A percentile compares a stretch with the other conserved stretches of the same genome.
phyloP scores from a whole-genome alignment of 2,329 filamentous ascomycete genomes.

The Fusarium scirpi region DNA sequence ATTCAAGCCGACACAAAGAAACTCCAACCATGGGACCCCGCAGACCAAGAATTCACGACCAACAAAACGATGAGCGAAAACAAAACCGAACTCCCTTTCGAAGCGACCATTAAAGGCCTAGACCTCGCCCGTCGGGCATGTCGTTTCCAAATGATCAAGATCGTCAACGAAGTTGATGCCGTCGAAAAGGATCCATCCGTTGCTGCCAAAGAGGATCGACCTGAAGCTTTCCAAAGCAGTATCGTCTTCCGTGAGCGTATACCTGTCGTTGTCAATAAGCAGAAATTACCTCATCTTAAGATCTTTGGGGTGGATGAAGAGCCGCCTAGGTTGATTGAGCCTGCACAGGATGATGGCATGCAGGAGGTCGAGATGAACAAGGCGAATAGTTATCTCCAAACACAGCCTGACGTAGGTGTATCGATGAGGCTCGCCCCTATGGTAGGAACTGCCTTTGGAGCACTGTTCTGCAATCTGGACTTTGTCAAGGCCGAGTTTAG shows the following conservation, averaged over 20 bases:
- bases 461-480: constrained; percentile 1
- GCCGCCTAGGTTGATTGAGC: neutral
- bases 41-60: too few species aligned
- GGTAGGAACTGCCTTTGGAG: neutral
- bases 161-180: neutral
- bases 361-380: neutral
- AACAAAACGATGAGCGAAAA: too few species aligned
- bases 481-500: neutral
- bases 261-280: neutral
- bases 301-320: neutral
- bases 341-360: neutral
- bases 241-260: neutral
- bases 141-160: neutral
- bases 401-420: neutral
- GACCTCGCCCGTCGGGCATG: neutral
- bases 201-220: neutral
- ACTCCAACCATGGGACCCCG: neutral
- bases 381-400: neutral
- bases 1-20: neutral
- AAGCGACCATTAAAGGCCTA: neutral
- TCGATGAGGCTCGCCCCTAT: neutral
- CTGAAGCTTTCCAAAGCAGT: neutral
- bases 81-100: too few species aligned
- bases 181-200: neutral
- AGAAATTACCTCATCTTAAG: neutral